phyloP scores from a whole-genome alignment of 805 yeast species.

The Candida maesae region DNA sequence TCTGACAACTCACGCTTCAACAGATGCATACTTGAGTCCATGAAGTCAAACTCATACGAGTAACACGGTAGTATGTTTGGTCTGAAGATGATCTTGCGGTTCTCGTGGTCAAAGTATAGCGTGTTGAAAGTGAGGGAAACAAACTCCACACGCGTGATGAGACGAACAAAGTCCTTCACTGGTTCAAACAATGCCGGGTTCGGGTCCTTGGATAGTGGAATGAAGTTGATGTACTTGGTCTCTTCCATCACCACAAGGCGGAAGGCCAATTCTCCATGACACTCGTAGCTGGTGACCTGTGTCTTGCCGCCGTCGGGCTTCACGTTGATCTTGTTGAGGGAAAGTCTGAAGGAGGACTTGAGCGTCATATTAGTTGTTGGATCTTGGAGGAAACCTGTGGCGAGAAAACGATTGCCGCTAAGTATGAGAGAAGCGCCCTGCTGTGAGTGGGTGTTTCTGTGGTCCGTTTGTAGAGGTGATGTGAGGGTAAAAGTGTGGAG shows the following conservation, averaged over 20 bases:
- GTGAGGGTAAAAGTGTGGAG: background rate
- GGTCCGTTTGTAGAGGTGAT: background rate
- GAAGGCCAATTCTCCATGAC: slow-evolving; percentile 10
- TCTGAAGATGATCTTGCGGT: slow-evolving; percentile 22
- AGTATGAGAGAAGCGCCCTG: background rate
- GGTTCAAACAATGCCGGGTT: slow-evolving; percentile 8
- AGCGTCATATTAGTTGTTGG: slow-evolving; percentile 22
- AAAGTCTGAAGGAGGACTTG: slow-evolving; percentile 14
- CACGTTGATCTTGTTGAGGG: slow-evolving; percentile 21
- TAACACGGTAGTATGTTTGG: slow-evolving; percentile 24
- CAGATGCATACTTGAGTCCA: slow-evolving; percentile 8
- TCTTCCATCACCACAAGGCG: slow-evolving; percentile 17
- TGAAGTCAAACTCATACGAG: slow-evolving; percentile 23
- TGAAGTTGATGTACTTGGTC: slow-evolving; percentile 22
- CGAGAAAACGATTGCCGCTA: background rate
- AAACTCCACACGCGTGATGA: slow-evolving; percentile 24
- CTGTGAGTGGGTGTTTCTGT: background rate
- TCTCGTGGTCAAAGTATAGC: slow-evolving; percentile 16
- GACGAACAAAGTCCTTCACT: slow-evolving; percentile 18
- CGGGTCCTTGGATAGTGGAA: slow-evolving; percentile 3
- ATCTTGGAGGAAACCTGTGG: background rate
- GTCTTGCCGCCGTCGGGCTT: slow-evolving; percentile 2
- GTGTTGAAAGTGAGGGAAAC: slow-evolving; percentile 25
- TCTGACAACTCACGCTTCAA: slow-evolving; percentile 16
- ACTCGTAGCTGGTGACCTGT: background rate